These are phyloP conservation scores for Coemansia sp. DNA, from an alignment of 192 early-diverging fungal genomes.

Conservation along the genomic window DNA sequence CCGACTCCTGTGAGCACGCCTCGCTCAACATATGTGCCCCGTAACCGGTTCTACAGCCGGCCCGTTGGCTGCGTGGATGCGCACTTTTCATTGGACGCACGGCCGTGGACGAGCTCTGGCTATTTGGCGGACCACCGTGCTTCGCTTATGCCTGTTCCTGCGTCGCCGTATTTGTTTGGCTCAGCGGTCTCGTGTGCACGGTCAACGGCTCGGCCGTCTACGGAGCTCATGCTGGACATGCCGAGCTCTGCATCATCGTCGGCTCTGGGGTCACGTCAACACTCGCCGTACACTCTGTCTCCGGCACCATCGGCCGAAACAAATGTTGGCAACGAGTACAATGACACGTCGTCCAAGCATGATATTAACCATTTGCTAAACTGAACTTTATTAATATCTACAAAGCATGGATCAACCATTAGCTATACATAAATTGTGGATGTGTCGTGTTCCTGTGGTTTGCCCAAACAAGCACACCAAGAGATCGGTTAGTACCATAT, in stretches of 20 bases:
- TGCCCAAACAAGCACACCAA: too few relatives aligned
- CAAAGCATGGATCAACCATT: too few relatives aligned
- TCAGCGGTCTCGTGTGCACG: slow-evolving; percentile 20
- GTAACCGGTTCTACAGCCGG: not conserved
- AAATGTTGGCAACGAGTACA: slow-evolving; percentile 3
- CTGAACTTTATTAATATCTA: slow-evolving; percentile 11
- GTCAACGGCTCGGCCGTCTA: slow-evolving; percentile 25
- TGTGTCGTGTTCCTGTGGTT: too few relatives aligned
- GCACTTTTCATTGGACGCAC: not conserved
- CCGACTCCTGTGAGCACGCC: not conserved
- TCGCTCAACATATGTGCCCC: not conserved
- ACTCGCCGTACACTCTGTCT: slow-evolving; percentile 30
- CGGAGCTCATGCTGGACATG: not conserved
- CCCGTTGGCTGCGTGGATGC: not conserved
- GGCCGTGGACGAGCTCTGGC: not conserved
- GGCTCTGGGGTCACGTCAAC: slow-evolving; percentile 13
- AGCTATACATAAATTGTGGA: too few relatives aligned
- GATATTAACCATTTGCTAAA: slow-evolving; percentile 39
- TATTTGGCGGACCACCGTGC: not conserved
- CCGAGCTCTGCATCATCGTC: slow-evolving; percentile 14
- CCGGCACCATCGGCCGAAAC: slow-evolving; percentile 24
- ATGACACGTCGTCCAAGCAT: slow-evolving; percentile 20
- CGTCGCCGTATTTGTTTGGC: slow-evolving; percentile 16
- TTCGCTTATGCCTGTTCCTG: not conserved
- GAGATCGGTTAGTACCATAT: too few relatives aligned